A percentile compares a stretch with the other conserved stretches of the same genome.
Evolutionary conservation across 805 yeast genomes (phyloP).

Genomic region (Myxozyma kluyveri): DNA sequence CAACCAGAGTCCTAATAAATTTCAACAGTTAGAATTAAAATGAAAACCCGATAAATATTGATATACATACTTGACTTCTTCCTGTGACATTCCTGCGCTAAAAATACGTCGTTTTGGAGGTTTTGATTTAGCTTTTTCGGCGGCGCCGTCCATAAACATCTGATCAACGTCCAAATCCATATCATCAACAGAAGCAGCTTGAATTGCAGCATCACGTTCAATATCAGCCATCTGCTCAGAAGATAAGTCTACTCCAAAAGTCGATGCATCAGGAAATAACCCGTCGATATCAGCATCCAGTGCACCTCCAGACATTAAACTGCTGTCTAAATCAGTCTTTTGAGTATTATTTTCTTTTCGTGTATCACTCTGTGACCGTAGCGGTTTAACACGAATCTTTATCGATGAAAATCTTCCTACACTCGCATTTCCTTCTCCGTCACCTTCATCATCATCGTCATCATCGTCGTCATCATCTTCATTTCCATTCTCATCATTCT

Average conservation of each 20-base stretch:
- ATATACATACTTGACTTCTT: slow-evolving; percentile 18
- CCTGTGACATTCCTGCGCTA: slow-evolving; percentile 23
- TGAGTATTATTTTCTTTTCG: no score
- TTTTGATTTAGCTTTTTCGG: background rate
- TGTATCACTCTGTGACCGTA: background rate
- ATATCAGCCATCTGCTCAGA: background rate
- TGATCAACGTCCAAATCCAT: background rate
- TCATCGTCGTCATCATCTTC: slow-evolving; percentile 39
- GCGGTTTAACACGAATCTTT: background rate
- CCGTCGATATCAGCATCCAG: background rate
- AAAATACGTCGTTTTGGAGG: slow-evolving; percentile 2
- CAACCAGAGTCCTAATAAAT: slow-evolving; percentile 52
- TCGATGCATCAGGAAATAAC: background rate
- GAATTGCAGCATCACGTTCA: background rate
- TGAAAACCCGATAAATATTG: background rate
- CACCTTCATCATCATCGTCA: slow-evolving; percentile 36
- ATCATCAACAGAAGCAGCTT: background rate
- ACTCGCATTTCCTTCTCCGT: slow-evolving; percentile 53
- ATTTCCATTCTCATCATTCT: slow-evolving; percentile 26
- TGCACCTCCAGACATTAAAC: background rate
- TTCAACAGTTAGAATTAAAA: background rate
- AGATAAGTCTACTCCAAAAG: background rate
- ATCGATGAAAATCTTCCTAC: background rate
- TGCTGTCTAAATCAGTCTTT: background rate
- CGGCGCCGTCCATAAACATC: background rate